A percentile compares a stretch with the other conserved stretches of the same genome.
These are phyloP conservation scores for Sequoia sempervirens DNA, from an alignment of 75 land plant genomes.

Conservation along the genomic window DNA sequence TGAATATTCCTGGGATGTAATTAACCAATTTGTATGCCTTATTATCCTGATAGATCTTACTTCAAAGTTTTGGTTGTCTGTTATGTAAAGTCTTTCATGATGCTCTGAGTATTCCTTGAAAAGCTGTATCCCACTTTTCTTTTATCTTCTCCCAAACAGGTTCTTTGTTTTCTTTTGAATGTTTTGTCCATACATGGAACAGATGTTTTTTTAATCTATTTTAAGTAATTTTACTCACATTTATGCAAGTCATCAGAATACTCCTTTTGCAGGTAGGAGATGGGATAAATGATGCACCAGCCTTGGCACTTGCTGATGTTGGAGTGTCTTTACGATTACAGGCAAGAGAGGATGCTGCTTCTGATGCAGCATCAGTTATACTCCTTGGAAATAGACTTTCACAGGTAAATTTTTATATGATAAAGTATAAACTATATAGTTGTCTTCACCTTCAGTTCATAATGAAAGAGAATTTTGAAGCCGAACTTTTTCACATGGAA, in stretches of 20 bases:
- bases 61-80: neutral
- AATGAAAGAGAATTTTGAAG: neutral
- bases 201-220: too few species aligned
- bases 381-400: constrained; percentile 87
- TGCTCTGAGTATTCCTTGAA: neutral
- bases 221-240: neutral
- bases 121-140: neutral
- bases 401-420: constrained; percentile 36
- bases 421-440: too few species aligned
- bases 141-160: too few species aligned
- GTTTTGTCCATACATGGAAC: too few species aligned
- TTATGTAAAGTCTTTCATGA: neutral
- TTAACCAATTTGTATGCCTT: constrained; percentile 1
- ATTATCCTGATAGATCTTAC: neutral
- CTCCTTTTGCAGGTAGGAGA: constrained; percentile 68
- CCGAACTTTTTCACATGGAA: neutral
- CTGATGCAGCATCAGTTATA: constrained; percentile 92
- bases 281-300: constrained; percentile 99
- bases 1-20: neutral
- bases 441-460: neutral
- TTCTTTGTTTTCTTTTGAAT: too few species aligned
- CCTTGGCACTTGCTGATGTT: constrained; percentile 92
- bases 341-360: constrained; percentile 87
- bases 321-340: constrained; percentile 87
- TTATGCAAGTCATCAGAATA: neutral